phyloP scores from a whole-genome alignment of 345 rosid species.

The Noccaea bulbosa region DNA sequence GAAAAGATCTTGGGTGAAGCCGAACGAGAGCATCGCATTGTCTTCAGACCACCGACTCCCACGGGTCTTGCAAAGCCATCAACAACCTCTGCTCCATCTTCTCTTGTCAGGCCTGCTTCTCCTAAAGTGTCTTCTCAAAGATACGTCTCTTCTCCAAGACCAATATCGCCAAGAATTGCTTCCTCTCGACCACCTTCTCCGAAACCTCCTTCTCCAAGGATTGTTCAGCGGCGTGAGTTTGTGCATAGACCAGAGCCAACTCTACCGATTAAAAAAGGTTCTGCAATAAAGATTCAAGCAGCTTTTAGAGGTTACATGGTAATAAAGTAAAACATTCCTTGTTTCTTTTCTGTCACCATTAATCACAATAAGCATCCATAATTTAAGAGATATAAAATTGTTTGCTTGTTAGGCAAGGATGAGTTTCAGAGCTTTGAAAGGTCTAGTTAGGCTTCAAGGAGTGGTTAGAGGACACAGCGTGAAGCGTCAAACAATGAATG shows the following conservation, averaged over 20 bases:
- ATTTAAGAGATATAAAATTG: slow-evolving; percentile 4
- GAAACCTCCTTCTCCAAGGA: slow-evolving; percentile 59
- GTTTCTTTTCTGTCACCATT: slow-evolving; percentile 7
- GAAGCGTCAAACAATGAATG: slow-evolving; percentile 84
- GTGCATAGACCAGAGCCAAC: slow-evolving; percentile 70
- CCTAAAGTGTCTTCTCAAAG: slow-evolving; percentile 55
- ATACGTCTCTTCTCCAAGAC: slow-evolving; percentile 52
- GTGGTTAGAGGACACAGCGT: slow-evolving; percentile 88
- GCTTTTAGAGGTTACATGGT: slow-evolving; percentile 87
- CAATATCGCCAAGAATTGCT: slow-evolving; percentile 53
- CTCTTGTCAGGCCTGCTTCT: slow-evolving; percentile 50
- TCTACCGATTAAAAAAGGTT: slow-evolving; percentile 57
- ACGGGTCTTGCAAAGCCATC: slow-evolving; percentile 48
- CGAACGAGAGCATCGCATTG: slow-evolving; percentile 76
- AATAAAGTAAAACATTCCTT: slow-evolving; percentile 39
- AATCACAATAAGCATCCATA: neutral
- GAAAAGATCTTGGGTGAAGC: slow-evolving; percentile 94
- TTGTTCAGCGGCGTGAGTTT: slow-evolving; percentile 58
- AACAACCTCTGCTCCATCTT: slow-evolving; percentile 43
- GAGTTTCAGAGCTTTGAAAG: slow-evolving; percentile 90
- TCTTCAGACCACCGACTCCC: slow-evolving; percentile 75
- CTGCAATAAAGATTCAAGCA: slow-evolving; percentile 88
- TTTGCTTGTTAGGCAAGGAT: slow-evolving; percentile 67
- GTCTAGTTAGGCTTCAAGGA: slow-evolving; percentile 97
- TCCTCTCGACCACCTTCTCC: slow-evolving; percentile 54